These are phyloP conservation scores for Fusarium miscanthi DNA, from an alignment of 2,329 filamentous ascomycete genomes.

Conservation along the genomic window DNA sequence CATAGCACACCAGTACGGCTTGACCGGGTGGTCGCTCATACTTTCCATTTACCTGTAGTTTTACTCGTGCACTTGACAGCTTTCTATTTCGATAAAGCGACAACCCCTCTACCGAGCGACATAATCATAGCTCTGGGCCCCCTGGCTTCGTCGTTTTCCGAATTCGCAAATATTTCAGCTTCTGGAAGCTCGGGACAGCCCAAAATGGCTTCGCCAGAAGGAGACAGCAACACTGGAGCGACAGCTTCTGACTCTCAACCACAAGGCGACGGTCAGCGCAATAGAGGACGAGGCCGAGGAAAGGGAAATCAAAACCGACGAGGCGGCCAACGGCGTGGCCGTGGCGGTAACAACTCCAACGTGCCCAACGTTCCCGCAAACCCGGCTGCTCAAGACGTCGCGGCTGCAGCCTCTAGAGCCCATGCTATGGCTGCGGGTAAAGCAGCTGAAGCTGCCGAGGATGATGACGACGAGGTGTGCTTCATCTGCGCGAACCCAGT, in stretches of 20 bases:
- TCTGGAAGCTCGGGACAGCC: neutral
- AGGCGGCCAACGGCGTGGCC: constrained; percentile 50
- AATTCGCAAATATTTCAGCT: constrained; percentile 8
- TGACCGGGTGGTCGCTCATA: neutral
- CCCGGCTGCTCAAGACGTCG: constrained; percentile 48
- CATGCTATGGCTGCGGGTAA: constrained; percentile 47
- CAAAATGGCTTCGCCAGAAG: constrained; percentile 38
- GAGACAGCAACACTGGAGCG: constrained; percentile 19
- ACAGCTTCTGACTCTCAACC: constrained; percentile 35
- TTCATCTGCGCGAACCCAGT: constrained; percentile 97
- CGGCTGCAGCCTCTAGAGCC: constrained; percentile 51
- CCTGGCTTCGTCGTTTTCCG: neutral
- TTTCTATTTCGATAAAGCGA: constrained; percentile 3
- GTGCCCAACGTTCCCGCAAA: constrained; percentile 37
- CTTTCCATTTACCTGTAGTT: neutral
- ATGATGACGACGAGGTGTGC: constrained; percentile 83
- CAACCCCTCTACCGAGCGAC: constrained; percentile 14
- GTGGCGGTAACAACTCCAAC: constrained; percentile 43
- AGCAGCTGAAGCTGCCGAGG: constrained; percentile 47
- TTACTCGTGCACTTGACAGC: neutral
- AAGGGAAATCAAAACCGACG: constrained; percentile 52
- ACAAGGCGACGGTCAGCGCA: constrained; percentile 46
- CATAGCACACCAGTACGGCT: neutral
- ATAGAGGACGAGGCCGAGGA: constrained; percentile 58
- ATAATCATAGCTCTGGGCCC: constrained; percentile 10